Evolutionary conservation across 1,284 basidiomycete genomes (phyloP), one percentile per base, ranked within the genome.

Genomic region (Ganoderma lucidum): DNA sequence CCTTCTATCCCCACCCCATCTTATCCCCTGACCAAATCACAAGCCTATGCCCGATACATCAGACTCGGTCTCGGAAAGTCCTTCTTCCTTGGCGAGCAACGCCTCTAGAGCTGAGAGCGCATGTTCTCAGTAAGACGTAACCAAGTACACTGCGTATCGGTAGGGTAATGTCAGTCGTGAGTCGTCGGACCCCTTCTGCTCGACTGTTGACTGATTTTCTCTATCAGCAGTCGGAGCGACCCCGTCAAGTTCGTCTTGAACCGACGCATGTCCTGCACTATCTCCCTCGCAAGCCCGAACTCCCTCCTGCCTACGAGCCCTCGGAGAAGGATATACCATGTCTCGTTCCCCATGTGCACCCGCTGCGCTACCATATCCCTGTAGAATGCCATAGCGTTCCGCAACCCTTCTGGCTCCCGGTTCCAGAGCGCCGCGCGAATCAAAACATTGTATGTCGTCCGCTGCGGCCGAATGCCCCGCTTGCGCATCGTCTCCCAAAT

Each of bases 1-100:
- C 64, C 48, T 74, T 68, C 66, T 42, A 60, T 60, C 59, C 15
- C 62, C 51, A 32, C 32, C 55, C 56, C 17, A 63, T 71, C 73
- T 61, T 65, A 72, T 28, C 67, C 23, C 32, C 61, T 73, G 70
- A 71, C 68, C 70, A 10, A 65, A 68, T 71, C 71, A 63, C 67
- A 76, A 95, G 94, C 88, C 41, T 95, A 90, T 78, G 87, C 86
- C 14, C 88, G 94, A 64, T 96, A 95, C 78, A 76, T 88, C 65
- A 84, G 85, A 64, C 78, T 93, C 10, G 94, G 93, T 10, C 80
- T 93, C 55, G 87, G 90, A 19, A 88, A 83, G 77, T 80, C 88
- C 2, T 93, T 95, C 83, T 88, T 94, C 75, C 79, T 89, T 28
- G 87, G 87, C 41, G 79, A 84, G 67, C 67, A 79, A 68, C 62